Percentiles rank a stretch among this genome's conserved stretches.
phyloP scores from a whole-genome alignment of 2,329 filamentous ascomycete species.

The Esteya vermicola region DNA sequence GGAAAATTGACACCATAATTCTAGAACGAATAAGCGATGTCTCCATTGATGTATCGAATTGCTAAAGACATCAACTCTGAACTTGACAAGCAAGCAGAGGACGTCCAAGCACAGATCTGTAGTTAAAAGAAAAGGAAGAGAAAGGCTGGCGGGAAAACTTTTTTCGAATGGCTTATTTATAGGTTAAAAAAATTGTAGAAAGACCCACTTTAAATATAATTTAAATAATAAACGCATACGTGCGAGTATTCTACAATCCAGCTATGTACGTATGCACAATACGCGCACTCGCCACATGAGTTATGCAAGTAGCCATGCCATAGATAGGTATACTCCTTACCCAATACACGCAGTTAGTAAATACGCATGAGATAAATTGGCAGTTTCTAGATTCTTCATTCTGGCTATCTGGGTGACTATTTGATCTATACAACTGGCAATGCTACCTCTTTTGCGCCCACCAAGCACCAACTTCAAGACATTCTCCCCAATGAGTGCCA shows the following conservation, averaged over 20 bases:
- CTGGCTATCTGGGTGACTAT: too few species aligned
- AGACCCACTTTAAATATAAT: too few species aligned
- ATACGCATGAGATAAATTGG: too few species aligned
- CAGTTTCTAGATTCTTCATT: too few species aligned
- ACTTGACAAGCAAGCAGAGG: slow-evolving; percentile 46
- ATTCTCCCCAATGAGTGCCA: slow-evolving; percentile 71
- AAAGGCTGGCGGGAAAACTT: slow-evolving; percentile 18
- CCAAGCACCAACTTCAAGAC: slow-evolving; percentile 75
- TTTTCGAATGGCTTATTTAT: slow-evolving; percentile 3
- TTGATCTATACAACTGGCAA: too few species aligned
- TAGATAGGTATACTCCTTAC: too few species aligned
- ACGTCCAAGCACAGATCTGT: slow-evolving; percentile 80
- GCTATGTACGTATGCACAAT: too few species aligned
- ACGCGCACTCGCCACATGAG: not conserved
- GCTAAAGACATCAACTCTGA: slow-evolving; percentile 66
- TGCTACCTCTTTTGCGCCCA: slow-evolving; percentile 63
- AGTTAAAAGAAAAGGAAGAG: slow-evolving; percentile 21
- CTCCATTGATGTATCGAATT: slow-evolving; percentile 78
- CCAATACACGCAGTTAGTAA: too few species aligned
- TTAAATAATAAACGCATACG: too few species aligned
- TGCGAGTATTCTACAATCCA: too few species aligned
- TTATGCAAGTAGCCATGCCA: not conserved
- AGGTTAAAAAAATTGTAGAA: not conserved
- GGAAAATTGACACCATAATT: slow-evolving; percentile 68
- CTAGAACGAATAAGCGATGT: slow-evolving; percentile 37